Evolutionary conservation across 1,284 basidiomycete genomes (phyloP).

Genomic region (Tylopilus sp.): DNA sequence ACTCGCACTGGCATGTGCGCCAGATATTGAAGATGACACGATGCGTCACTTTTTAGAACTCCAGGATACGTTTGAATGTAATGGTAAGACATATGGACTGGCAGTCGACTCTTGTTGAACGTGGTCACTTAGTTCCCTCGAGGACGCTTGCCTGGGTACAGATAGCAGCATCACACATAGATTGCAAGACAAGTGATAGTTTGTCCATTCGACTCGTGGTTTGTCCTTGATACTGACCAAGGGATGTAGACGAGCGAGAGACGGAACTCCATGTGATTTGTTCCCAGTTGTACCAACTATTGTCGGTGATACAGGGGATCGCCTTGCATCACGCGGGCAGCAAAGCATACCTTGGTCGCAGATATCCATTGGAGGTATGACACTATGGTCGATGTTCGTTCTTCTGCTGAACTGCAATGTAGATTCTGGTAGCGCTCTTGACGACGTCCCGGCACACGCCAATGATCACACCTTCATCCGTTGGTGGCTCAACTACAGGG

Average conservation of each 20-base stretch:
- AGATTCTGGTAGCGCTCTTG: constrained; percentile 68
- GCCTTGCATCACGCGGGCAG: constrained; percentile 66
- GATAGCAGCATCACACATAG: constrained; percentile 42
- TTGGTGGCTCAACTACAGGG: constrained; percentile 13
- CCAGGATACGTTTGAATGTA: constrained; percentile 76
- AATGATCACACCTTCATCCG: constrained; percentile 34
- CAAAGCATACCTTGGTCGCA: constrained; percentile 70
- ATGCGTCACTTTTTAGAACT: constrained; percentile 58
- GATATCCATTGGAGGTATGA: constrained; percentile 68
- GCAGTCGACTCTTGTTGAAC: constrained; percentile 1
- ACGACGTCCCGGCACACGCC: constrained; percentile 62
- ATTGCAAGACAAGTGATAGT: constrained; percentile 44
- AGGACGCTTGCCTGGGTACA: constrained; percentile 58
- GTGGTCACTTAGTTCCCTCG: constrained; percentile 51
- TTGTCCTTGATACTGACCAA: constrained; percentile 4
- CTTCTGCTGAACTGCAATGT: constrained; percentile 5
- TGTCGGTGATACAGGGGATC: constrained; percentile 80
- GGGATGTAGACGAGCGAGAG: constrained; percentile 41
- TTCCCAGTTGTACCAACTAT: constrained; percentile 52
- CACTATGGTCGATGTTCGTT: background rate
- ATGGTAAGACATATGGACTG: constrained; percentile 49
- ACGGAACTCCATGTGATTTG: constrained; percentile 45
- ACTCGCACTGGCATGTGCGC: constrained; percentile 55
- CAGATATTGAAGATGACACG: constrained; percentile 41
- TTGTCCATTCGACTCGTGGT: constrained; percentile 15